phyloP scores from a whole-genome alignment of 2,329 filamentous ascomycete genomes.

The Ceratocystis colombiana region DNA sequence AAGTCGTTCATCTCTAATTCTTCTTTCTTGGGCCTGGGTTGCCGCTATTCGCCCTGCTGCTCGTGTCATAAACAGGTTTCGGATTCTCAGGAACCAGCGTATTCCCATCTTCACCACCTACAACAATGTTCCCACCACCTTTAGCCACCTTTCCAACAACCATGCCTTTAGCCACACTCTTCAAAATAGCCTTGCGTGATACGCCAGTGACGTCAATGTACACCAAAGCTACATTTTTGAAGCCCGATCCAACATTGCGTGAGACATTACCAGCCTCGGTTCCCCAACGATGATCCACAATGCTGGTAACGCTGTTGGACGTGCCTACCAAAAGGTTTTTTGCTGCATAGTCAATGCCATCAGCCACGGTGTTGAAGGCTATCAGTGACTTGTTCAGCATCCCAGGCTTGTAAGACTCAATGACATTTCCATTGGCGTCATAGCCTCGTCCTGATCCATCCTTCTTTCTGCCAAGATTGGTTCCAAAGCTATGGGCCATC shows the following conservation, averaged over 20 bases:
- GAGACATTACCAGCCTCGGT: slow-evolving; percentile 72
- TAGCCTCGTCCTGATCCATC: slow-evolving; percentile 48
- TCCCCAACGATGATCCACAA: slow-evolving; percentile 86
- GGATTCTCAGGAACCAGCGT: slow-evolving; percentile 27
- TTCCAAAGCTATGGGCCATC: slow-evolving; percentile 83
- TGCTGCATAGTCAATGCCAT: slow-evolving; percentile 83
- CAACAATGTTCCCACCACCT: slow-evolving; percentile 63
- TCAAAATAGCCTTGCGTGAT: slow-evolving; percentile 77
- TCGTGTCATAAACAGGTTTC: slow-evolving; percentile 29
- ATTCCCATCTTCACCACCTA: slow-evolving; percentile 45
- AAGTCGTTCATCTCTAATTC: slow-evolving; percentile 25
- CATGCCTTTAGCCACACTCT: slow-evolving; percentile 95
- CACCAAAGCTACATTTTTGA: slow-evolving; percentile 93
- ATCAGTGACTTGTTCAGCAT: slow-evolving; percentile 93
- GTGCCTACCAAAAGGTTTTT: slow-evolving; percentile 65
- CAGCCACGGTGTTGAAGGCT: slow-evolving; percentile 87
- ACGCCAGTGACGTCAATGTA: slow-evolving; percentile 96
- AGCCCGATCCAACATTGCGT: slow-evolving; percentile 64
- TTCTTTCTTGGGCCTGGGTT: slow-evolving; percentile 31
- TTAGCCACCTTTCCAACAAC: slow-evolving; percentile 69
- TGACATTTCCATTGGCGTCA: slow-evolving; percentile 58
- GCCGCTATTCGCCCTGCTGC: slow-evolving; percentile 28
- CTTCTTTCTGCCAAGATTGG: slow-evolving; percentile 51
- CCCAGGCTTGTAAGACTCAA: slow-evolving; percentile 69
- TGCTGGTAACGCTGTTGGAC: slow-evolving; percentile 67